Base-by-base conservation (phyloP, 2,329 filamentous ascomycete genomes). In the Diaporthe amygdali region DNA sequence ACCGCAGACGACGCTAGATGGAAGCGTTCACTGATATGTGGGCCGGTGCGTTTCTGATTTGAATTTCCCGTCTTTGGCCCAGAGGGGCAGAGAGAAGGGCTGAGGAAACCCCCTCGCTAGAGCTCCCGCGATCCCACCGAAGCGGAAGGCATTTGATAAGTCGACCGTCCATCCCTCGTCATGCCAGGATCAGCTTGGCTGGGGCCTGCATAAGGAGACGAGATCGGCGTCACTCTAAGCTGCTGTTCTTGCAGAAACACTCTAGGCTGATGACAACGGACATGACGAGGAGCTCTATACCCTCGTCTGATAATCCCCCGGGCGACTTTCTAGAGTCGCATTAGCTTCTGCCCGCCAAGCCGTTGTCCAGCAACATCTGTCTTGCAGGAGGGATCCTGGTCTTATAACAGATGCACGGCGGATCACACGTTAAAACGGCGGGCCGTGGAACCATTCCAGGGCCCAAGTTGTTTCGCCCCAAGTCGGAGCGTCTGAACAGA, bases 1-100 rank as follows among this genome's bases (percentile, higher is more conserved):
- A 41, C 22, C 22, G 22, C 39, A 30, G 20, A 56, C 39, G 56
- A 70, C 69, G 69, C 69, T 70, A 70, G 68, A 70, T 70, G 68
- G 56, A 70, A 70, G 34, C 52, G 32, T 59, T 59, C 3, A 41
- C 59, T 37, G 41, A 49, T 49, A 64, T 64, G 32, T 68, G 52
- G 66, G 46, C 52, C 52, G 52, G 52, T n/a, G 54, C 44, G 52
- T 51, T 68, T 61, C 66, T 59, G 66, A 68, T 68, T 68, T 59
- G 52, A 22, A 68, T 68, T 59, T 39, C n/a, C 47, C 22, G 52
- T 59, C 66, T 3, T 12, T 51, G 27, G 63, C 51, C 51, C 32
- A 56, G 47, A 5, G 9, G 30, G n/a, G 10, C 37, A 55, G n/a
- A 22, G 56, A 32, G 56, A 27, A 17, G 34, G 17, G 56, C 41